Percentiles rank a stretch among this genome's conserved stretches.
Evolutionary conservation across 257 asterid genomes (phyloP).

Genomic region (Scutellaria barbata): DNA sequence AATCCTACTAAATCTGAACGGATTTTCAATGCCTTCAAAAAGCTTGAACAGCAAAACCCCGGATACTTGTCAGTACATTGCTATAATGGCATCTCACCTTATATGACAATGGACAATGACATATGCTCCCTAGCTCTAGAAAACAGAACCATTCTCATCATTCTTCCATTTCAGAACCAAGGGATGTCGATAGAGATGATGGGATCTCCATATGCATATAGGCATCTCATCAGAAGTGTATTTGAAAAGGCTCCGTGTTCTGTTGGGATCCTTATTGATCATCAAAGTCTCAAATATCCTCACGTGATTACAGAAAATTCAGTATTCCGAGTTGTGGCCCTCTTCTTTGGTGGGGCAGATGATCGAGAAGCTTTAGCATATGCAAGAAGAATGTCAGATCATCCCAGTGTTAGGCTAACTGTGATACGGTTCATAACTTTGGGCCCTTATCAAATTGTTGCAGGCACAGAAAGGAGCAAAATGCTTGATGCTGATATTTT

Average conservation of each 20-base stretch:
- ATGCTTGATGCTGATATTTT: slow-evolving; percentile 59
- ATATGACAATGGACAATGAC: slow-evolving; percentile 61
- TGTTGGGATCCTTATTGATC: slow-evolving; percentile 58
- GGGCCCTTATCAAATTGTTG: slow-evolving; percentile 39
- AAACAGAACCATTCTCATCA: slow-evolving; percentile 51
- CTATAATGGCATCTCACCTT: slow-evolving; percentile 62
- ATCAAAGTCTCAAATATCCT: slow-evolving; percentile 40
- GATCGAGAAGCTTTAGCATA: slow-evolving; percentile 72
- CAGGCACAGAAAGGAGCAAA: slow-evolving; percentile 64
- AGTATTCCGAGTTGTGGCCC: slow-evolving; percentile 41
- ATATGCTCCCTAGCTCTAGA: slow-evolving; percentile 59
- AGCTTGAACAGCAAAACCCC: slow-evolving; percentile 45
- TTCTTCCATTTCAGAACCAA: slow-evolving; percentile 53
- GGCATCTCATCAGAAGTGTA: slow-evolving; percentile 54
- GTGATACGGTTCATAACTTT: slow-evolving; percentile 41
- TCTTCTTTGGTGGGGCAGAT: slow-evolving; percentile 69
- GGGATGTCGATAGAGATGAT: slow-evolving; percentile 38
- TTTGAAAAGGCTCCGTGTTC: slow-evolving; percentile 71
- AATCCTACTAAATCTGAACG: slow-evolving; percentile 51
- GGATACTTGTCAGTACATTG: slow-evolving; percentile 44
- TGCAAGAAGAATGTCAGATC: slow-evolving; percentile 51
- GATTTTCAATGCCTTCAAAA: slow-evolving; percentile 53
- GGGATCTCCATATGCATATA: slow-evolving; percentile 45
- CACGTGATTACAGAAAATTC: slow-evolving; percentile 37
- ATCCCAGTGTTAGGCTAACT: slow-evolving; percentile 43